phyloP scores from a whole-genome alignment of 805 yeast genomes.

The Brettanomyces custersianus region DNA sequence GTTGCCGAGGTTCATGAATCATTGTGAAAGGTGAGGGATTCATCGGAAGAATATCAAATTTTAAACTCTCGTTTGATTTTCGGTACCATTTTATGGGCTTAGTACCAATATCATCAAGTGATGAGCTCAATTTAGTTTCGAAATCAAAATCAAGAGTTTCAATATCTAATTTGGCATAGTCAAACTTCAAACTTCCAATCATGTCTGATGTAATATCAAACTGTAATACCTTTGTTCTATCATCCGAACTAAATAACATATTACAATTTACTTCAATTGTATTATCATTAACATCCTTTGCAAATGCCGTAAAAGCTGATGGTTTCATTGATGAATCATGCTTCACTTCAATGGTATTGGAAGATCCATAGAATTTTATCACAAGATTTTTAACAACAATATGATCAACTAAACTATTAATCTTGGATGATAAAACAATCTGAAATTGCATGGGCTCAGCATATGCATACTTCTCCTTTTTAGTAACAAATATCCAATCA shows the following conservation, averaged over 20 bases:
- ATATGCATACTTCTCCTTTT: slow-evolving; percentile 9
- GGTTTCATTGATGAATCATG: slow-evolving; percentile 5
- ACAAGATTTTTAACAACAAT: slow-evolving; percentile 12
- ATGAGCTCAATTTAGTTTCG: slow-evolving; percentile 8
- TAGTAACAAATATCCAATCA: slow-evolving; percentile 13
- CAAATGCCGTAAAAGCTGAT: slow-evolving; percentile 4
- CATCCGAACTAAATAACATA: slow-evolving; percentile 10
- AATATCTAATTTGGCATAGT: slow-evolving; percentile 10
- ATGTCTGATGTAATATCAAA: slow-evolving; percentile 13
- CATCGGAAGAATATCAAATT: too few relatives aligned
- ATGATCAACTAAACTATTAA: slow-evolving; percentile 14
- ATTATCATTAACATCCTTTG: slow-evolving; percentile 2
- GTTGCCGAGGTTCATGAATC: slow-evolving; percentile 35
- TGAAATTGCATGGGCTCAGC: slow-evolving; percentile 23
- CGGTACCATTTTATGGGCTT: too few relatives aligned
- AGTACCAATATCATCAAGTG: too few relatives aligned
- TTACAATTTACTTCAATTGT: slow-evolving; percentile 8
- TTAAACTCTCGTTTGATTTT: too few relatives aligned
- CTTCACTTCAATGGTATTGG: slow-evolving; percentile 6
- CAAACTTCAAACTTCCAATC: slow-evolving; percentile 19
- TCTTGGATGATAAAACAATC: slow-evolving; percentile 20
- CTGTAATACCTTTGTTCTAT: slow-evolving; percentile 11
- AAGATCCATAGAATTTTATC: slow-evolving; percentile 14
- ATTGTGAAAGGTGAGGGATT: too few relatives aligned
- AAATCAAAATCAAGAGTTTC: slow-evolving; percentile 9